Evolutionary conservation across 176 grass and related monocot genomes (phyloP).

Genomic region (Echinochloa phyllopogon): DNA sequence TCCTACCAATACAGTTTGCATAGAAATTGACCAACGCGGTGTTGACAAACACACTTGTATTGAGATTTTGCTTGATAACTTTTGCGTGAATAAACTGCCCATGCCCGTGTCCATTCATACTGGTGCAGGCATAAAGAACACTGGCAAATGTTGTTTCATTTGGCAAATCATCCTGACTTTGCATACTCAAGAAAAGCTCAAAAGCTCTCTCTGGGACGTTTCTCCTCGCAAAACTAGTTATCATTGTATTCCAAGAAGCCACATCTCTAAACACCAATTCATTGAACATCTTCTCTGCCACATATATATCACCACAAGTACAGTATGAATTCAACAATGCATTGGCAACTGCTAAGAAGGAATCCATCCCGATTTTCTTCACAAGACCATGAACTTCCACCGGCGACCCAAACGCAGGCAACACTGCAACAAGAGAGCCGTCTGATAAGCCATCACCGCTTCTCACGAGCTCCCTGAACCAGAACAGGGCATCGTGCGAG

Average conservation of each 20-base stretch:
- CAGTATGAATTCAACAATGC: constrained; percentile 61
- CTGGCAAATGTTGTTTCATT: constrained; percentile 55
- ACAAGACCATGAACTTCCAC: constrained; percentile 59
- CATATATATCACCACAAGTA: constrained; percentile 1
- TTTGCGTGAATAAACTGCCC: constrained; percentile 66
- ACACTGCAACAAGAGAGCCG: constrained; percentile 59
- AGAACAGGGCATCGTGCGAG: constrained; percentile 37
- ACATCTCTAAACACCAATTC: constrained; percentile 46
- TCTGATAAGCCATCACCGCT: constrained; percentile 52
- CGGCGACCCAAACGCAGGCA: constrained; percentile 54
- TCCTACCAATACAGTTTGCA: constrained; percentile 38
- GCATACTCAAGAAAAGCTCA: constrained; percentile 65
- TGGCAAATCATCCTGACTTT: constrained; percentile 39
- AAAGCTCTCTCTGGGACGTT: constrained; percentile 53
- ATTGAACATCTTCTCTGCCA: constrained; percentile 55
- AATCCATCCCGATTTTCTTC: constrained; percentile 56
- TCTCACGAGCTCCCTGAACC: constrained; percentile 63
- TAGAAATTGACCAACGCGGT: constrained; percentile 67
- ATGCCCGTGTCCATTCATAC: constrained; percentile 42
- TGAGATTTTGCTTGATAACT: constrained; percentile 66
- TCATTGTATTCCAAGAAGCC: constrained; percentile 82
- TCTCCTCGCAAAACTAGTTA: constrained; percentile 56
- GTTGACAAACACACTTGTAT: constrained; percentile 48
- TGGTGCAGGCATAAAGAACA: constrained; percentile 51
- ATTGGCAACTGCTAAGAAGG: constrained; percentile 55